Evolutionary conservation across 768 basidiomycete genomes (phyloP).

Genomic region (Kwoniella dejecticola): DNA sequence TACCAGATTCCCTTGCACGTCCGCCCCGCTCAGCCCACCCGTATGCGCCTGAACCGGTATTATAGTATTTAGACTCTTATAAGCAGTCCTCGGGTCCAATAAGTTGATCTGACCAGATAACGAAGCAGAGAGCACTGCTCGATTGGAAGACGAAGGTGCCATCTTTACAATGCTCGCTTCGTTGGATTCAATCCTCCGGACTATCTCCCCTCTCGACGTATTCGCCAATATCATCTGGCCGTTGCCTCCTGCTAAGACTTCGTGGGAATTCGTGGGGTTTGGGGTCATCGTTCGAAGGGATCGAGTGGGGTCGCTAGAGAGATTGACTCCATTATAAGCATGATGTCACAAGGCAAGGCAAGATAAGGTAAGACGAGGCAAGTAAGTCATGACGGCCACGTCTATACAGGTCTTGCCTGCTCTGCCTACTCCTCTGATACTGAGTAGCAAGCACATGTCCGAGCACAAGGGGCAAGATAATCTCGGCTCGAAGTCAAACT

Average conservation of each 20-base stretch:
- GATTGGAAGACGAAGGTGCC: slow-evolving; percentile 25
- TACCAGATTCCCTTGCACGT: slow-evolving; percentile 73
- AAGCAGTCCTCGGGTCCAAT: slow-evolving; percentile 47
- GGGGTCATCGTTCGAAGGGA: slow-evolving; percentile 44
- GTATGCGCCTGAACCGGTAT: slow-evolving; percentile 71
- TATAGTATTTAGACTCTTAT: slow-evolving; percentile 29
- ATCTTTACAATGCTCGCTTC: slow-evolving; percentile 37
- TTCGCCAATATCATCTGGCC: slow-evolving; percentile 58
- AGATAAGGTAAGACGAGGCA: too few relatives aligned
- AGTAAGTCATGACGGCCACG: too few relatives aligned
- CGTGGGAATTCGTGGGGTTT: slow-evolving; percentile 53
- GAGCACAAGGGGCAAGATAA: too few relatives aligned
- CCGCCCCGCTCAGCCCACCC: slow-evolving; percentile 78
- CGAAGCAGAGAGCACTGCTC: slow-evolving; percentile 35
- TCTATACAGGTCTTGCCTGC: too few relatives aligned
- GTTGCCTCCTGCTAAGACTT: slow-evolving; percentile 52
- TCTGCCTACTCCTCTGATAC: too few relatives aligned
- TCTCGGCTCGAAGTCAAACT: too few relatives aligned
- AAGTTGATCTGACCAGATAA: slow-evolving; percentile 45
- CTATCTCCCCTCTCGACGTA: slow-evolving; percentile 48
- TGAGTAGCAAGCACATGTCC: too few relatives aligned
- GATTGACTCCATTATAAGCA: too few relatives aligned
- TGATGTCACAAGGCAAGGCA: too few relatives aligned
- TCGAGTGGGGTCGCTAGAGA: slow-evolving; percentile 32
- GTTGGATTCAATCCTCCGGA: slow-evolving; percentile 34